Percentiles rank a stretch among this genome's conserved stretches.
These are phyloP conservation scores for Stephanodiscus triporus DNA, from an alignment of 108 stramenopile species.

Conservation along the genomic window DNA sequence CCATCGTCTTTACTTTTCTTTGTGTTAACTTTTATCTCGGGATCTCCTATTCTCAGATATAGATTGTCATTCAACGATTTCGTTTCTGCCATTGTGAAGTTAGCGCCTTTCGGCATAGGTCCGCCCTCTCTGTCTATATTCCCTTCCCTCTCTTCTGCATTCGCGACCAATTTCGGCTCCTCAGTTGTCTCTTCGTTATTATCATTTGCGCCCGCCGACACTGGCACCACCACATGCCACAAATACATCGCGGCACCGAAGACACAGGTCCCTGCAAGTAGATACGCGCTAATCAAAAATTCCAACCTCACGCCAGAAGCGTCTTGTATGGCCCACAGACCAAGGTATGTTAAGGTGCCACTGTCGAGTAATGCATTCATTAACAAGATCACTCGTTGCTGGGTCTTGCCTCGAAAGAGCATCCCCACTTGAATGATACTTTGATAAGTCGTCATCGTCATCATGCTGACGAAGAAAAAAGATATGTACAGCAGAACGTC, in stretches of 20 bases:
- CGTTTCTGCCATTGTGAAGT: background rate
- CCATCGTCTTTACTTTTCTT: background rate
- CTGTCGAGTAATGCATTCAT: conserved; percentile 55
- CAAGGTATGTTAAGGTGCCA: conserved; percentile 46
- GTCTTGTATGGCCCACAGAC: conserved; percentile 20
- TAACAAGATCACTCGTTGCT: conserved; percentile 35
- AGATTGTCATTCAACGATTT: background rate
- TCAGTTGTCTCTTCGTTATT: background rate
- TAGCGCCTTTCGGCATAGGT: background rate
- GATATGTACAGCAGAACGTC: conserved; percentile 13
- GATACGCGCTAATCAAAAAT: conserved; percentile 15
- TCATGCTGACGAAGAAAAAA: conserved; percentile 1
- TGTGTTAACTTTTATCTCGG: background rate
- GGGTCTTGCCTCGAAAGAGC: conserved; percentile 14
- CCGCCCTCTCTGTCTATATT: background rate
- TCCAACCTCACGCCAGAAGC: conserved; percentile 2
- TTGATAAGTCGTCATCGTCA: background rate
- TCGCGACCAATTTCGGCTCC: conserved; percentile 2
- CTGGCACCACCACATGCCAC: conserved; percentile 25
- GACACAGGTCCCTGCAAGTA: conserved; percentile 13
- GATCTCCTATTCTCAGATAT: background rate
- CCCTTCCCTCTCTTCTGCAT: background rate
- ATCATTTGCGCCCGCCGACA: background rate
- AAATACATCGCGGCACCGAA: conserved; percentile 28
- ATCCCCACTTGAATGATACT: conserved; percentile 22